Evolutionary conservation across 78 protist genomes (phyloP), one percentile per base, ranked within the genome.

Genomic region (Emiliania huxleyi): DNA sequence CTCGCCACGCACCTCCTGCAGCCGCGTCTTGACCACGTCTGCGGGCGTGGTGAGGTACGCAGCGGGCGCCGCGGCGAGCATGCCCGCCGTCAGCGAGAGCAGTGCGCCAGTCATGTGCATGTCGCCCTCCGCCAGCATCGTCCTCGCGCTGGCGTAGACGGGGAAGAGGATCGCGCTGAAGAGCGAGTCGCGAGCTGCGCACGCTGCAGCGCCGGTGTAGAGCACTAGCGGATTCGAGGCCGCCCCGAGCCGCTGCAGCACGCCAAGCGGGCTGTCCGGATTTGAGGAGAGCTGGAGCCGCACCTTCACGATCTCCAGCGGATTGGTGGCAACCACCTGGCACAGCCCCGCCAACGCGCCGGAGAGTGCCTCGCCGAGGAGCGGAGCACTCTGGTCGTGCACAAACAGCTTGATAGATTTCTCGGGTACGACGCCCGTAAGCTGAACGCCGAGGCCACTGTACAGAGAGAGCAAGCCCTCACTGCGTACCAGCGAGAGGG

Each of bases 261-360:
- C 33, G 37, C n/a, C 75, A n/a, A n/a, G n/a, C n/a, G n/a, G n/a
- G n/a, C 56, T 49, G 26, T 12, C 56, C 56, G 26, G 26, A 5
- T 49, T n/a, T n/a, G n/a, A n/a, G n/a, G n/a, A 0, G 6, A 55
- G 5, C 91, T 87, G 91, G 44, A 87, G 0, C 26, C 55, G 79
- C 11, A 87, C 62, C 91, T 87, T 87, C 75, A 55, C 29, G 23
- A 46, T 18, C 91, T 87, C 91, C 52, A 87, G 55, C 75, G 91
- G 91, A 42, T 62, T 21, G 37, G 91, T 87, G 22, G 19, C 77
- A 2, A 87, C 77, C 43, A 55, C 75, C 91, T 87, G 91, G 91
- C 91, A 52, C 22, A 87, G 22, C 3, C 91, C 91, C 40, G 91
- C 91, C 35, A 2, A 0, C 21, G n/a, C 43, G n/a, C 91, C 91